These are phyloP conservation scores for Ilex paraguariensis DNA, from an alignment of 305 asterid species.

Conservation along the genomic window DNA sequence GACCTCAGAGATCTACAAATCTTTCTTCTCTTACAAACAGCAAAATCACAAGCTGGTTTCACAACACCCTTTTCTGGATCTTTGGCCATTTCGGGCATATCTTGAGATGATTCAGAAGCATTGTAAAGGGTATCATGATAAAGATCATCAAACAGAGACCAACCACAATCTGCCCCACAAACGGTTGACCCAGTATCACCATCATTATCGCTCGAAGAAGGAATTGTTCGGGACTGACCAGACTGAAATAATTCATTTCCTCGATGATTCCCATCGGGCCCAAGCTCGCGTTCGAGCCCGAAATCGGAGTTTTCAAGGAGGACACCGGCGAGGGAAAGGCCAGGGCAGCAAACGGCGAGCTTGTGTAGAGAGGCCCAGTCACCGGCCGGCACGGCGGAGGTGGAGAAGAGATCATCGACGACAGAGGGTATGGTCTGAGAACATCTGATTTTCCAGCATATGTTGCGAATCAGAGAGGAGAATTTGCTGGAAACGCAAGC, in stretches of 20 bases:
- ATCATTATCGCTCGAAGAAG: conserved; percentile 31
- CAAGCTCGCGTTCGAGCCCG: conserved; percentile 87
- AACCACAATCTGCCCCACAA: conserved; percentile 39
- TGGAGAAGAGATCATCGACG: conserved; percentile 55
- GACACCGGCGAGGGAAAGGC: conserved; percentile 76
- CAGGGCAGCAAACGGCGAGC: conserved; percentile 89
- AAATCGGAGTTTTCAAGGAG: conserved; percentile 85
- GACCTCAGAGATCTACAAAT: conserved; percentile 44
- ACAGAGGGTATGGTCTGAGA: conserved; percentile 61
- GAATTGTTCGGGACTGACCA: conserved; percentile 10
- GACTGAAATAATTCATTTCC: conserved; percentile 11
- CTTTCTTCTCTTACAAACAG: conserved; percentile 47
- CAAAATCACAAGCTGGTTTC: conserved; percentile 9
- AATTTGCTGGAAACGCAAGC: conserved; percentile 82
- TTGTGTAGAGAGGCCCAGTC: conserved; percentile 83
- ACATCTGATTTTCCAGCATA: conserved; percentile 70
- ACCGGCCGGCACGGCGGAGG: conserved; percentile 26
- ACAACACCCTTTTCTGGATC: conserved; percentile 18
- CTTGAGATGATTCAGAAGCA: conserved; percentile 42
- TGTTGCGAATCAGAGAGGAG: conserved; percentile 47
- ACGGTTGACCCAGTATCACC: conserved; percentile 16
- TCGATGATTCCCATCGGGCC: conserved; percentile 53
- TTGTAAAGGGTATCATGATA: conserved; percentile 61
- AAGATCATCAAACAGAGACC: conserved; percentile 91
- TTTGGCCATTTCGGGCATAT: conserved; percentile 23